Evolutionary conservation across 441 rosid genomes (phyloP).

Genomic region (Pelargonium australe): DNA sequence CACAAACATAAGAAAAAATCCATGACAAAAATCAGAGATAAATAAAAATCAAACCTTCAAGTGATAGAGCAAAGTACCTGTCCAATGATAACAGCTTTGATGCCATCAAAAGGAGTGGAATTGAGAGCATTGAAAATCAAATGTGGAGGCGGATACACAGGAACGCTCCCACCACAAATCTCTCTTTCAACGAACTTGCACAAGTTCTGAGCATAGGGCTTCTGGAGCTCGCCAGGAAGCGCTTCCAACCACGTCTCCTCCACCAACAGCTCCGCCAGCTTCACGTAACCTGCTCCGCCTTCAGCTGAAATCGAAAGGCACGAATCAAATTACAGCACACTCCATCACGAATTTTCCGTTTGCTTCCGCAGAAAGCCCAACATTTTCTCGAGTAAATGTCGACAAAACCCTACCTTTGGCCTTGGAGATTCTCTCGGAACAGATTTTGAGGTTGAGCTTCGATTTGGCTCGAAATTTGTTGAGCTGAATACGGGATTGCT

Average conservation of each 20-base stretch:
- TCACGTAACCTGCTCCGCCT: conserved; percentile 43
- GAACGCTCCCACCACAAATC: conserved; percentile 29
- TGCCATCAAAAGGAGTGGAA: conserved; percentile 59
- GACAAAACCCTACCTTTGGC: conserved; percentile 37
- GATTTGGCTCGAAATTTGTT: conserved; percentile 63
- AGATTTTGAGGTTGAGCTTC: conserved; percentile 57
- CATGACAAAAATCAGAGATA: neutral
- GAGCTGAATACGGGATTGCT: conserved; percentile 47
- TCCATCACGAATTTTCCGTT: neutral
- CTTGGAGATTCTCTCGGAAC: conserved; percentile 50
- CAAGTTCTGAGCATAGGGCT: conserved; percentile 54
- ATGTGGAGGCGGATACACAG: conserved; percentile 69
- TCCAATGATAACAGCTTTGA: conserved; percentile 83
- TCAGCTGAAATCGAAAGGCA: conserved; percentile 16
- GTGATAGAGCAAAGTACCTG: conserved; percentile 35
- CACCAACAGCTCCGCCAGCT: conserved; percentile 65
- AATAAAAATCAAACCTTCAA: neutral
- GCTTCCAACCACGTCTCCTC: conserved; percentile 76
- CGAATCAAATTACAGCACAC: neutral
- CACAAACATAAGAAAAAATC: neutral
- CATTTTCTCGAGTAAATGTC: neutral
- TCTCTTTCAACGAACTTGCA: conserved; percentile 57
- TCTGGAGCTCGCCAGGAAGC: conserved; percentile 60
- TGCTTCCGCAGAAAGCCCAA: neutral
- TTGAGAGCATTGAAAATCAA: conserved; percentile 84